Evolutionary conservation across 2,329 filamentous ascomycete genomes (phyloP).

Genomic region (Beauveria sp.): DNA sequence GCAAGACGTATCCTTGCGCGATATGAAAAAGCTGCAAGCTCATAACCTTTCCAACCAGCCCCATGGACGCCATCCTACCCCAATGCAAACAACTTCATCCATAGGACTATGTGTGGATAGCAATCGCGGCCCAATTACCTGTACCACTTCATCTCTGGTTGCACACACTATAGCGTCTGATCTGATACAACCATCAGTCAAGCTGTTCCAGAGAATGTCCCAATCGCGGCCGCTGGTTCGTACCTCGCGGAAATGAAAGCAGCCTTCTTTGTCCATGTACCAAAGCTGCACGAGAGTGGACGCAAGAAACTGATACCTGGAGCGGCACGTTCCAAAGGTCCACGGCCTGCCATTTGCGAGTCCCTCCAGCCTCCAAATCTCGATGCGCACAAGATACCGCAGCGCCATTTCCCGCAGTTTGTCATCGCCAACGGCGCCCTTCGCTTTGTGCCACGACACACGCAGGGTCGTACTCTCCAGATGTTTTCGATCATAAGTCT

Average conservation of each 20-base stretch:
- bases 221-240: slow-evolving; percentile 10
- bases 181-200: slow-evolving; percentile 16
- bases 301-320: not conserved
- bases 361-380: slow-evolving; percentile 1
- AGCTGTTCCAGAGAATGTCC: slow-evolving; percentile 23
- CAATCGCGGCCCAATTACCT: slow-evolving; percentile 8
- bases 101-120: slow-evolving; percentile 9
- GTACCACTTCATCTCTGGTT: not conserved
- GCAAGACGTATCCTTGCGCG: not conserved
- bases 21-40: not conserved
- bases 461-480: not conserved
- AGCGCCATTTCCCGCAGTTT: slow-evolving; percentile 12
- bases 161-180: not conserved
- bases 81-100: not conserved
- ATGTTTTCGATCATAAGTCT: not conserved
- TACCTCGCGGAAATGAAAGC: not conserved
- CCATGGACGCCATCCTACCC: not conserved
- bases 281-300: slow-evolving; percentile 11
- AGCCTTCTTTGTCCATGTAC: slow-evolving; percentile 6
- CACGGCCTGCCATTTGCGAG: not conserved
- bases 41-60: slow-evolving; percentile 1
- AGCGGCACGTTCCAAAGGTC: not conserved
- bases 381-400: not conserved
- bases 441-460: not conserved
- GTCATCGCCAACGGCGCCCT: not conserved